A percentile compares a stretch with the other conserved stretches of the same genome.
phyloP scores from a whole-genome alignment of 148 eudicot species.

The Simmondsia chinensis region DNA sequence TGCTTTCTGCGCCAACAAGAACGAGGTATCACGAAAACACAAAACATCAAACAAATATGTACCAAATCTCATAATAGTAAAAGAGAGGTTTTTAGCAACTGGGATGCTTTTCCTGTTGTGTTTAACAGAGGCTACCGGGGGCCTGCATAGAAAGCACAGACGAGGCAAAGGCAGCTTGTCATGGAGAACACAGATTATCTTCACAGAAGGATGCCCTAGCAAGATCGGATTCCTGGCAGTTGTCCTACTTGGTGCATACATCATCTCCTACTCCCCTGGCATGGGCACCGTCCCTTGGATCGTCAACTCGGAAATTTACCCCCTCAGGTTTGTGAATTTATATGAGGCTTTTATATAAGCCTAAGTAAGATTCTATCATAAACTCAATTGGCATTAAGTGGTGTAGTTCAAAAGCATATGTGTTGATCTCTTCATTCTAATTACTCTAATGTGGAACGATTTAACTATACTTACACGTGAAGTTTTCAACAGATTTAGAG shows the following conservation, averaged over 20 bases:
- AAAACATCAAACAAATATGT: too few relatives aligned
- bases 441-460: too few relatives aligned
- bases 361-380: too few relatives aligned
- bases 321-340: too few relatives aligned
- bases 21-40: conserved; percentile 31
- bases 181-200: conserved; percentile 28
- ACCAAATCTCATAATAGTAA: too few relatives aligned
- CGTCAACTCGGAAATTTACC: conserved; percentile 60
- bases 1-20: conserved; percentile 36
- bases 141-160: conserved; percentile 31
- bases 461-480: too few relatives aligned
- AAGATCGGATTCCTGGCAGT: conserved; percentile 39
- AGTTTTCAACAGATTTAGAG: conserved; percentile 45
- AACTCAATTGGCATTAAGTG: too few relatives aligned
- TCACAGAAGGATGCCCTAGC: conserved; percentile 52
- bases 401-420: too few relatives aligned
- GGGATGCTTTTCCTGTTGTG: too few relatives aligned
- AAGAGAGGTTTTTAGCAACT: too few relatives aligned
- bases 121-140: conserved; percentile 38
- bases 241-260: conserved; percentile 31
- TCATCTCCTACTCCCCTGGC: conserved; percentile 45
- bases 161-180: conserved; percentile 18
- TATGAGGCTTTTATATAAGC: too few relatives aligned
- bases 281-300: conserved; percentile 69
- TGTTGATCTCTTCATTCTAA: too few relatives aligned